A percentile compares a stretch with the other conserved stretches of the same genome.
Evolutionary conservation across 1,284 basidiomycete species (phyloP).

Genomic region (Cerrena zonata): DNA sequence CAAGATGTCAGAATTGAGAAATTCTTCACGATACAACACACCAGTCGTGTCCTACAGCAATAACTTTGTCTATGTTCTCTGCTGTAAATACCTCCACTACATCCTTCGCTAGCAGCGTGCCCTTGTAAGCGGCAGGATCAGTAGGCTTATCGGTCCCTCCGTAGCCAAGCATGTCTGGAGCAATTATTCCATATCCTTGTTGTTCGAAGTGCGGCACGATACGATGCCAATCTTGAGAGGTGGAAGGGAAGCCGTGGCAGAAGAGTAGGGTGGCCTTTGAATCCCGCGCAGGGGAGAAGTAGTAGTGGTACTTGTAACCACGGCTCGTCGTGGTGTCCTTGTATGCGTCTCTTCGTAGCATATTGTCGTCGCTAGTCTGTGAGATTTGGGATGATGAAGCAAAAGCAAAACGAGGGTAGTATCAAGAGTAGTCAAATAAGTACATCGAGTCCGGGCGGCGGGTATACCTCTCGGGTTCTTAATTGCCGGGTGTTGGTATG

Average conservation of each 20-base stretch:
- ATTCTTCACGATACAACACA: constrained; percentile 13
- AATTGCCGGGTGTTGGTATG: no score
- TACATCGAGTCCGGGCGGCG: no score
- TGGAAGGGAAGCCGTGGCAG: constrained; percentile 29
- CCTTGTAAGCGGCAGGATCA: constrained; percentile 34
- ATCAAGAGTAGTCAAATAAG: no score
- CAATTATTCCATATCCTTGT: constrained; percentile 43
- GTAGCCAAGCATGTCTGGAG: constrained; percentile 51
- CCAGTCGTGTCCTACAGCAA: constrained; percentile 30
- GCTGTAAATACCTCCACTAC: constrained; percentile 35
- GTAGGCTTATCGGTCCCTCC: constrained; percentile 45
- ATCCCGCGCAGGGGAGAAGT: constrained; percentile 17
- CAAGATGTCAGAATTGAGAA: constrained; percentile 8
- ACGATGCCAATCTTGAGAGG: constrained; percentile 26
- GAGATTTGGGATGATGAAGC: neutral
- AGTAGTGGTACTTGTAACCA: constrained; percentile 33
- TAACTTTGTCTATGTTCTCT: constrained; percentile 19
- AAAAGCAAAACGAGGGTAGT: no score
- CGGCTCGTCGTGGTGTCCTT: constrained; percentile 10
- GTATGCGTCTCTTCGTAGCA: neutral
- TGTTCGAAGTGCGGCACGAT: constrained; percentile 30
- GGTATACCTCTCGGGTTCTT: no score
- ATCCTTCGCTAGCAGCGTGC: constrained; percentile 37
- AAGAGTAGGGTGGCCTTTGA: constrained; percentile 21
- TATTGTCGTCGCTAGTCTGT: neutral